Evolutionary conservation across 306 rosid genomes (phyloP), one percentile per base, ranked within the genome.

Genomic region (Trifolium dubium): DNA sequence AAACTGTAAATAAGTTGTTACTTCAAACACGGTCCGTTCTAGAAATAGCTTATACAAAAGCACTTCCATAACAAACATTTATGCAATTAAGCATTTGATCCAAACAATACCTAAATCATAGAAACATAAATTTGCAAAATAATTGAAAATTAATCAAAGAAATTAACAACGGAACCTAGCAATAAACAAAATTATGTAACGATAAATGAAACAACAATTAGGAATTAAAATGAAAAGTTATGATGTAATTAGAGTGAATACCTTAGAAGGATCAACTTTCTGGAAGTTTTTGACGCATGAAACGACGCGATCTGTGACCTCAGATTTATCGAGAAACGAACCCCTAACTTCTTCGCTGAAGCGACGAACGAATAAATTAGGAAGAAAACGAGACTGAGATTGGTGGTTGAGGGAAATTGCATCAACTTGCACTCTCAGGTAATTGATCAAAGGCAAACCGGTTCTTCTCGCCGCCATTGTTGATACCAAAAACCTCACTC

Each of bases 181-280:
- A 50, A 63, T 29, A 29, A 64, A 44, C 13, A 34, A 39, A 7
- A 67, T 67, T 5, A 13, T 15, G 59, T 6, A 29, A 18, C 41
- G 71, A 66, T 46, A 17, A 63, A 39, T 0, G 31, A 63, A 64
- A 64, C 8, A 65, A 14, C 2, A 28, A 64, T 51, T 1, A 0
- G 18, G 18, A 7, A 30, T 1, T 15, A 13, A 10, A n/a, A n/a
- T n/a, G n/a, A n/a, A n/a, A n/a, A n/a, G n/a, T n/a, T n/a, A n/a
- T n/a, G n/a, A n/a, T n/a, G n/a, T n/a, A n/a, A n/a, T n/a, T n/a
- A n/a, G n/a, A n/a, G n/a, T n/a, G n/a, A n/a, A 23, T 23, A 23
- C 98, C 98, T 91, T 92, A 50, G 93, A 82, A 18, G 99, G 96
- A 53, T 94, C 95, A 23, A 92, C 90, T 80, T 94, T 94, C 87